phyloP scores from a whole-genome alignment of 2,329 filamentous ascomycete genomes.

The Ophiostoma pallidulum region DNA sequence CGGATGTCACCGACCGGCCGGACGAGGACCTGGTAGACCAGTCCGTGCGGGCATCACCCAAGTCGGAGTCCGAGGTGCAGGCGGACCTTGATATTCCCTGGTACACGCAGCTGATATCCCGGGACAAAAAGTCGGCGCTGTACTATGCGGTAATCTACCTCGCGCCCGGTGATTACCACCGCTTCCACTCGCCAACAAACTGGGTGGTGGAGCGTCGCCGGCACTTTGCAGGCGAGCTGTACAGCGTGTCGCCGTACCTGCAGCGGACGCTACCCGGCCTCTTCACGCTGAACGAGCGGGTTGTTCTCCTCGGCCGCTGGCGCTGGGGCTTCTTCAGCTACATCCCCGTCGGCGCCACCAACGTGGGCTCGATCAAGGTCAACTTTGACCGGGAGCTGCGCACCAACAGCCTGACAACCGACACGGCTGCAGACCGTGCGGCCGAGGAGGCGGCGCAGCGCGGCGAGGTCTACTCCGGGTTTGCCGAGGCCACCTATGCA shows the following conservation, averaged over 20 bases:
- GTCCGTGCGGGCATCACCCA: constrained; percentile 55
- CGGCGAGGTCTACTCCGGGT: constrained; percentile 82
- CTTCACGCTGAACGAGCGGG: constrained; percentile 93
- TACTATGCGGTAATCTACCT: constrained; percentile 96
- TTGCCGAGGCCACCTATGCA: constrained; percentile 82
- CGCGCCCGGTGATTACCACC: constrained; percentile 94
- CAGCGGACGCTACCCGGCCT: constrained; percentile 86
- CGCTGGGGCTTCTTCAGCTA: constrained; percentile 96
- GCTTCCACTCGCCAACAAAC: constrained; percentile 88
- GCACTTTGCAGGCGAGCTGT: constrained; percentile 96
- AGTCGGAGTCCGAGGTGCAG: constrained; percentile 73
- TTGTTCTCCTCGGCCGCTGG: constrained; percentile 89
- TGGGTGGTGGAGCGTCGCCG: constrained; percentile 93
- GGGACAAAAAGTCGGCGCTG: constrained; percentile 55
- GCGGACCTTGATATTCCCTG: constrained; percentile 73
- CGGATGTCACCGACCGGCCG: constrained; percentile 32
- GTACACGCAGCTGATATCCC: constrained; percentile 56
- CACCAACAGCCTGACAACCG: constrained; percentile 84
- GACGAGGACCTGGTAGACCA: constrained; percentile 58
- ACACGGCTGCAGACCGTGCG: constrained; percentile 81
- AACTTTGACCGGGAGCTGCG: constrained; percentile 94
- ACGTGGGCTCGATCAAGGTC: constrained; percentile 91
- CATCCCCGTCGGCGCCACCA: constrained; percentile 91
- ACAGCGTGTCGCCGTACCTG: constrained; percentile 88
- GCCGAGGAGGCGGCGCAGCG: constrained; percentile 67